Percentiles rank a stretch among this genome's conserved stretches.
Conservation (phyloP, 148 eudicot species). For the Rhododendron henanense region DNA sequence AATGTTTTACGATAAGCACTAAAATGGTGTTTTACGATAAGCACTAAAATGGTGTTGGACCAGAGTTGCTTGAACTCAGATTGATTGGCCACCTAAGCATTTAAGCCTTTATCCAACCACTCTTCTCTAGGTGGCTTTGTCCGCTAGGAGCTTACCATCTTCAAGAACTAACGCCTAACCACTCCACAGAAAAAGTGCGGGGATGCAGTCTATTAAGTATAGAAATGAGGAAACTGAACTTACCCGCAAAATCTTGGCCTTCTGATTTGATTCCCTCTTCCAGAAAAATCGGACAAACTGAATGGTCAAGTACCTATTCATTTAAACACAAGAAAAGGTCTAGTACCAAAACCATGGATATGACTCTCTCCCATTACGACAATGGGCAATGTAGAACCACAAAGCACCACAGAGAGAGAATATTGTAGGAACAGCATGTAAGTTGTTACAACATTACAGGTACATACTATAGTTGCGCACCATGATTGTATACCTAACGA, state of each 20-base stretch:
- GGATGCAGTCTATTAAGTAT: conserved; percentile 38
- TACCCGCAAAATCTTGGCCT: conserved; percentile 98
- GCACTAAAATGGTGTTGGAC: neutral
- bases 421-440: neutral
- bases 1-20: neutral
- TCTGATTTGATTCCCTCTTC: conserved; percentile 98
- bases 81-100: neutral
- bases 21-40: neutral
- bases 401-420: conserved; percentile 1
- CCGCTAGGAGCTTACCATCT: conserved; percentile 8
- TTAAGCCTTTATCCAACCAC: conserved; percentile 3
- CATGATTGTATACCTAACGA: neutral
- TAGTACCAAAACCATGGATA: neutral
- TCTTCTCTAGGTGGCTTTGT: neutral
- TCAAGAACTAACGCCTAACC: neutral
- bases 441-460: neutral
- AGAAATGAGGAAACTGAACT: conserved; percentile 11
- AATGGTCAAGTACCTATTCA: conserved; percentile 76
- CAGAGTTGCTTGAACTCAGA: neutral
- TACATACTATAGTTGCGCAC: neutral
- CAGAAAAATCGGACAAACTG: conserved; percentile 98
- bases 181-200: conserved; percentile 14
- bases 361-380: neutral
- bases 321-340: neutral
- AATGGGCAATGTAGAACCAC: neutral